Conservation (phyloP, 345 rosid species). For the Citrus mangshanensis region DNA sequence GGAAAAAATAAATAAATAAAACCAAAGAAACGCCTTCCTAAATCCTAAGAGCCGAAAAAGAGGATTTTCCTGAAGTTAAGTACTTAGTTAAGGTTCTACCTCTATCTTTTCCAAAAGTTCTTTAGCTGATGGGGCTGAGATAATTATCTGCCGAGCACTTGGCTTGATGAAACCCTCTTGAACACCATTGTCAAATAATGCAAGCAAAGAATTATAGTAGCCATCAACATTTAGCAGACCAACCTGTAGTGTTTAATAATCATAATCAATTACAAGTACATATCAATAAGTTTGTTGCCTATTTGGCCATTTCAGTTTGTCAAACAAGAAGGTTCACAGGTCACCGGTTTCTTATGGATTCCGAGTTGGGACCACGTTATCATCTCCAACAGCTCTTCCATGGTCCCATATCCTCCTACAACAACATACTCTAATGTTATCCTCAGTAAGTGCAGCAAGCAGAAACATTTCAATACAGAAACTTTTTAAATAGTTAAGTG, state of each 20-base stretch:
- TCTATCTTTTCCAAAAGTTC: conserved; percentile 89
- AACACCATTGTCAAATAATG: conserved; percentile 88
- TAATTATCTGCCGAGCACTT: conserved; percentile 69
- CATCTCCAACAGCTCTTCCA: conserved; percentile 96
- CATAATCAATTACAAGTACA: neutral
- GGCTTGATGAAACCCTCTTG: conserved; percentile 92
- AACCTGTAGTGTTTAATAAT: conserved; percentile 41
- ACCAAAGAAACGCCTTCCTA: neutral
- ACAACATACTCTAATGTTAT: neutral
- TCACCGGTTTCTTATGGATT: conserved; percentile 89
- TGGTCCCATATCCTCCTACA: conserved; percentile 94
- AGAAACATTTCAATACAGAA: conserved; percentile 8
- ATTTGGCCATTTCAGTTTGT: neutral
- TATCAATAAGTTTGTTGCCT: neutral
- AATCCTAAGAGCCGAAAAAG: neutral
- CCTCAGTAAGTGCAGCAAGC: conserved; percentile 2
- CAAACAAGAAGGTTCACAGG: conserved; percentile 19
- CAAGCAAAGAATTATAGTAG: conserved; percentile 74
- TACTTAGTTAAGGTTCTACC: conserved; percentile 40
- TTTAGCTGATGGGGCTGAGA: conserved; percentile 83
- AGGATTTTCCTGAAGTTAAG: neutral
- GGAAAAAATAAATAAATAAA: neutral
- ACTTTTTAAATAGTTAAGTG: neutral
- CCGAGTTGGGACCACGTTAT: conserved; percentile 98
- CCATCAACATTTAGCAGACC: conserved; percentile 96